A percentile compares a stretch with the other conserved stretches of the same genome.
Evolutionary conservation across 2,329 filamentous ascomycete genomes (phyloP).

Genomic region (Neobulgaria alba): DNA sequence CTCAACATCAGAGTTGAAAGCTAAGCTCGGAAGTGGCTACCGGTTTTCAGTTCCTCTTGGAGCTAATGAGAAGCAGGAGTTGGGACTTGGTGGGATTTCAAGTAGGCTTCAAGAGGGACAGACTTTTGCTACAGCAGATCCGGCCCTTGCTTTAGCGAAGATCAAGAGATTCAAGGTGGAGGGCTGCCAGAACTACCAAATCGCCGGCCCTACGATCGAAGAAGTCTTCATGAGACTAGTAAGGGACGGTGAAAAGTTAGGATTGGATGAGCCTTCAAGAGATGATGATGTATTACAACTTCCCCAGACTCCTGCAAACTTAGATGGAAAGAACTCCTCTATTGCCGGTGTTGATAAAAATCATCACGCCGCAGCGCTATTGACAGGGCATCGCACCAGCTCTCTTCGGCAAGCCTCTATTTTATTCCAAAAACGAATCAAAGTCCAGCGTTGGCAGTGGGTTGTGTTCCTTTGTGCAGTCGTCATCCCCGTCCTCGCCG

Average conservation of each 20-base stretch:
- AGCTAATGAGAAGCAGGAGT: conserved; percentile 36
- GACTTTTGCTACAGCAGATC: conserved; percentile 60
- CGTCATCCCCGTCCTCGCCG: conserved; percentile 66
- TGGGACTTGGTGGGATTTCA: conserved; percentile 42
- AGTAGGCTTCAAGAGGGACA: conserved; percentile 58
- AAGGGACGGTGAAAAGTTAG: too few species aligned
- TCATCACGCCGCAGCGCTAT: too few species aligned
- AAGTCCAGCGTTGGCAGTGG: conserved; percentile 67
- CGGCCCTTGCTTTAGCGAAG: conserved; percentile 58
- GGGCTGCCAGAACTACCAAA: conserved; percentile 67
- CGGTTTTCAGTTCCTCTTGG: conserved; percentile 62
- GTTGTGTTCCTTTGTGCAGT: conserved; percentile 66
- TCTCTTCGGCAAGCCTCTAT: conserved; percentile 61
- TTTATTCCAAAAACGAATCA: conserved; percentile 66
- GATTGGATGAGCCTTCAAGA: conserved; percentile 28
- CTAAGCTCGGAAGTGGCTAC: conserved; percentile 71
- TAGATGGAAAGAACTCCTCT: conserved; percentile 20
- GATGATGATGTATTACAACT: conserved; percentile 5
- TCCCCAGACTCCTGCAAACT: too few species aligned
- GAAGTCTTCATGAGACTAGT: conserved; percentile 82
- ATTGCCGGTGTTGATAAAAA: conserved; percentile 3
- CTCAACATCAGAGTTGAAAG: conserved; percentile 75
- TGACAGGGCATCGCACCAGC: conserved; percentile 59
- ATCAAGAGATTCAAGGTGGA: conserved; percentile 58
- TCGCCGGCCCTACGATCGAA: conserved; percentile 80